Evolutionary conservation across 441 rosid genomes (phyloP).

Genomic region (Aleurites moluccanus): DNA sequence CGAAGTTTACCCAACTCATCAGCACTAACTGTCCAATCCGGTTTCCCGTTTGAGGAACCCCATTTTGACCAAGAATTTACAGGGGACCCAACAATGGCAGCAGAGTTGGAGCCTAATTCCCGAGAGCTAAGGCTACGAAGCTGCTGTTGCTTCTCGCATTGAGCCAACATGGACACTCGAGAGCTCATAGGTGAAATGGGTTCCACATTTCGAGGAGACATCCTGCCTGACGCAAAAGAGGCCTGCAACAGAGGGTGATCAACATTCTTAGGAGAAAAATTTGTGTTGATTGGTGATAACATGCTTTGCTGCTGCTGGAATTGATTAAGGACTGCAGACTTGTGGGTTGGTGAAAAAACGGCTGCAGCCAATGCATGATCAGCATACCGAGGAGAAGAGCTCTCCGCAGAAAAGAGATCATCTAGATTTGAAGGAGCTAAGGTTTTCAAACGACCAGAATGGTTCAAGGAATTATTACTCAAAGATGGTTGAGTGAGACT

Average conservation of each 20-base stretch:
- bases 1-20: constrained; percentile 30
- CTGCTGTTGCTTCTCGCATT: constrained; percentile 53
- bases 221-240: constrained; percentile 49
- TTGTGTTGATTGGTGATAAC: constrained; percentile 51
- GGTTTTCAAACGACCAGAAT: constrained; percentile 37
- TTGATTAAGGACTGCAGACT: constrained; percentile 45
- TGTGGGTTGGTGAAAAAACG: constrained; percentile 52
- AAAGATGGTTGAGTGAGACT: constrained; percentile 37
- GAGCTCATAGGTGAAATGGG: constrained; percentile 54
- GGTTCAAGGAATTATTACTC: constrained; percentile 34
- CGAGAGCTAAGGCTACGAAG: constrained; percentile 46
- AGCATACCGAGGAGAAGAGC: constrained; percentile 43
- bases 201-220: constrained; percentile 54
- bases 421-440: constrained; percentile 59
- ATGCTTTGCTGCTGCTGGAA: constrained; percentile 50
- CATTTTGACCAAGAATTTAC: constrained; percentile 37
- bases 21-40: constrained; percentile 34
- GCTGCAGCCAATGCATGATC: constrained; percentile 44
- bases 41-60: constrained; percentile 31
- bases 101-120: constrained; percentile 41
- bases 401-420: constrained; percentile 52
- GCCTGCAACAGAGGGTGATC: constrained; percentile 49
- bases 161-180: constrained; percentile 41
- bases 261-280: constrained; percentile 44
- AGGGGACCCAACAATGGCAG: constrained; percentile 36